Percentiles rank a stretch among this genome's conserved stretches.
phyloP scores from a whole-genome alignment of 768 basidiomycete species.

The Russula ochroleuca region DNA sequence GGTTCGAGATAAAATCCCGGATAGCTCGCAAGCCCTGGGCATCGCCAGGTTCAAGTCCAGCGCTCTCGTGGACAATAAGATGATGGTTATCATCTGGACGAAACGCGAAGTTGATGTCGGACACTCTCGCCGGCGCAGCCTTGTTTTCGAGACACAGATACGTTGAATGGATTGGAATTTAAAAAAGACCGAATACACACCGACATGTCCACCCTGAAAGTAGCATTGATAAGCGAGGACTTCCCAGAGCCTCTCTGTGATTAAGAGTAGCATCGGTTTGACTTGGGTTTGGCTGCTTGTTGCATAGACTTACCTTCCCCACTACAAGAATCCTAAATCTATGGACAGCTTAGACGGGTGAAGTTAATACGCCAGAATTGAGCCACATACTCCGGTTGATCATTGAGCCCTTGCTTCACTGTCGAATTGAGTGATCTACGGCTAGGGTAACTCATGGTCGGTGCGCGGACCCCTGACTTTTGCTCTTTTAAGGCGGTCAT shows the following conservation, averaged over 20 bases:
- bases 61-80: constrained; percentile 11
- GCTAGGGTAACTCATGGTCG: neutral
- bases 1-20: constrained; percentile 8
- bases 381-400: neutral
- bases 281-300: neutral
- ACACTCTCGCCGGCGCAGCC: neutral
- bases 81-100: neutral
- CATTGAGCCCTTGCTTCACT: neutral
- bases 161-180: neutral
- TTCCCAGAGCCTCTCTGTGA: constrained; percentile 14
- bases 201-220: constrained; percentile 7
- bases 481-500: neutral
- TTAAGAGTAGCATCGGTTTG: neutral
- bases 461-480: neutral
- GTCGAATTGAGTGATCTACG: neutral
- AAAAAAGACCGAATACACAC: neutral
- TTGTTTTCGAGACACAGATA: neutral
- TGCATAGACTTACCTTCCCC: neutral
- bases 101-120: constrained; percentile 2
- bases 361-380: neutral
- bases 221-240: constrained; percentile 7
- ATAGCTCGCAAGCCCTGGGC: neutral
- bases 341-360: neutral
- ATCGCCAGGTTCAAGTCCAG: constrained; percentile 1
- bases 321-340: constrained; percentile 16